A percentile compares a stretch with the other conserved stretches of the same genome.
Conservation (phyloP, 768 basidiomycete genomes). For the Mycena vitilis region DNA sequence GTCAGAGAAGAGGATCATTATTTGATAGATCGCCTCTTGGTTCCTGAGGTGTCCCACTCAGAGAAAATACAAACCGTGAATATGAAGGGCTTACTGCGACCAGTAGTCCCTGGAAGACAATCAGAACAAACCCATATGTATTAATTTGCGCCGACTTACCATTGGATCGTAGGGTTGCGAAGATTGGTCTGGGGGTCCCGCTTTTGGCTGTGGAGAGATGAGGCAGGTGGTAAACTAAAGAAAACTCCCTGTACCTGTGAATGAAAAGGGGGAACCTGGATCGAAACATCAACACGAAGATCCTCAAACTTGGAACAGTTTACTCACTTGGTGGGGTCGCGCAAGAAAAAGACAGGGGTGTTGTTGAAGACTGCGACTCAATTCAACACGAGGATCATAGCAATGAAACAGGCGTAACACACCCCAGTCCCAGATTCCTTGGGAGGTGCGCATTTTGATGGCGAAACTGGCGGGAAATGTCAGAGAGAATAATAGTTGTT, state of each 20-base stretch:
- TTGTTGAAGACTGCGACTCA: slow-evolving; percentile 31
- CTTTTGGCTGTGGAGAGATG: slow-evolving; percentile 23
- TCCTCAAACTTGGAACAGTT: background rate
- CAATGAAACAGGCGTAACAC: background rate
- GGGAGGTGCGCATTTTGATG: slow-evolving; percentile 32
- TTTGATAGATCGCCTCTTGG: slow-evolving; percentile 33
- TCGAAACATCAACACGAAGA: background rate
- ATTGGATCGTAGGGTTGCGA: slow-evolving; percentile 27
- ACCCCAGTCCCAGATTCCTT: slow-evolving; percentile 37
- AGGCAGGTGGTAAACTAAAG: no score
- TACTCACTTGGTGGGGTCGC: slow-evolving; percentile 33
- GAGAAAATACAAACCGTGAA: background rate
- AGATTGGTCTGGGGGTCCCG: slow-evolving; percentile 34
- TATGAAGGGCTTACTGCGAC: slow-evolving; percentile 29
- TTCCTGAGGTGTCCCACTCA: slow-evolving; percentile 22
- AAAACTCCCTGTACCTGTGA: slow-evolving; percentile 15
- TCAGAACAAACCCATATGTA: background rate
- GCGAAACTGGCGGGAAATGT: slow-evolving; percentile 16
- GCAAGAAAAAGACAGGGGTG: slow-evolving; percentile 30
- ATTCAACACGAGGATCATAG: background rate
- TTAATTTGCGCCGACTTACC: slow-evolving; percentile 3
- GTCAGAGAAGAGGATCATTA: slow-evolving; percentile 33
- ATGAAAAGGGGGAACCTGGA: slow-evolving; percentile 36
- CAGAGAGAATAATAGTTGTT: background rate
- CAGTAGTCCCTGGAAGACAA: slow-evolving; percentile 30